A percentile compares a stretch with the other conserved stretches of the same genome.
Evolutionary conservation across 805 yeast genomes (phyloP).

Genomic region (Candida succiphila): DNA sequence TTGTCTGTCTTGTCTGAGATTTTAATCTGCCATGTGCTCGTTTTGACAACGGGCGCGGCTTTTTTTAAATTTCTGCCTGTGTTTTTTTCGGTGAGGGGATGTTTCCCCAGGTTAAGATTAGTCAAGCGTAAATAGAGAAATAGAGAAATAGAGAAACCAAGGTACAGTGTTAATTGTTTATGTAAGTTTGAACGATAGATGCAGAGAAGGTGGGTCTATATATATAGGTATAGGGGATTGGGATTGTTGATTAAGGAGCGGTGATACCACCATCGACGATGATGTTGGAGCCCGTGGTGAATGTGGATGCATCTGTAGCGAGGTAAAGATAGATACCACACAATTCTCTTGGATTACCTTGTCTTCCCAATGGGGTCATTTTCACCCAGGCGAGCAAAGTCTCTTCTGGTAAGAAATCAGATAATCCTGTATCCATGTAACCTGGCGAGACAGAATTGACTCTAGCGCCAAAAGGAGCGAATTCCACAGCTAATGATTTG

Average conservation of each 20-base stretch:
- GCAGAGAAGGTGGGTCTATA: no score
- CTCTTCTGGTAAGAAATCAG: conserved; percentile 20
- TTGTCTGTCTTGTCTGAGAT: no score
- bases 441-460: conserved; percentile 45
- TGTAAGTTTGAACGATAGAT: no score
- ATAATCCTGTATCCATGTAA: conserved; percentile 38
- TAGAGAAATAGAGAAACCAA: no score
- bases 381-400: conserved; percentile 19
- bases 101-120: no score
- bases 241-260: conserved; percentile 12
- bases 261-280: conserved; percentile 45
- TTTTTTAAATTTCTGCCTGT: no score
- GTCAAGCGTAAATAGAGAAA: no score
- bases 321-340: conserved; percentile 43
- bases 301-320: conserved; percentile 42
- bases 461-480: conserved; percentile 36
- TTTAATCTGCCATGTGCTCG: no score
- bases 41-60: no score
- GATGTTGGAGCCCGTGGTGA: conserved; percentile 39
- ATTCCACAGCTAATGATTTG: conserved; percentile 37
- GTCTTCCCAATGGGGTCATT: conserved; percentile 38
- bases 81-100: no score
- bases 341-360: conserved; percentile 39
- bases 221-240: no score
- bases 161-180: no score